Evolutionary conservation across 768 basidiomycete genomes (phyloP).

Genomic region (Pleurotus cornucopiae): DNA sequence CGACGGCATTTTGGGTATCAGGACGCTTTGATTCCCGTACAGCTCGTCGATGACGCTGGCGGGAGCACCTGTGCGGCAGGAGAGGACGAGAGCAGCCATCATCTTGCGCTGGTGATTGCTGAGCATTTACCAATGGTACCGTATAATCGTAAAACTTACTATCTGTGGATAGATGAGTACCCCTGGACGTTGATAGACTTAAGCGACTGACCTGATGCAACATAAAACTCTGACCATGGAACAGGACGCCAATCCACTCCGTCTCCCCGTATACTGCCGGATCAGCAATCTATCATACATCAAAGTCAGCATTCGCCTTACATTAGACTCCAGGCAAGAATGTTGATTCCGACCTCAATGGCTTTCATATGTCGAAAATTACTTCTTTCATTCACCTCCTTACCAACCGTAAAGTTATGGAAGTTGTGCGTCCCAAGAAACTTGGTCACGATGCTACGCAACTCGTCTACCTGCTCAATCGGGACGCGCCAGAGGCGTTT

Average conservation of each 20-base stretch:
- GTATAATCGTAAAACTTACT: slow-evolving; percentile 24
- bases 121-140: too few relatives aligned
- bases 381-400: slow-evolving; percentile 79
- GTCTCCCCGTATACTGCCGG: slow-evolving; percentile 88
- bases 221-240: slow-evolving; percentile 99
- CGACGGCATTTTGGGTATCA: slow-evolving; percentile 94
- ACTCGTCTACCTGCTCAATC: slow-evolving; percentile 44
- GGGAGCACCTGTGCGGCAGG: slow-evolving; percentile 74
- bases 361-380: slow-evolving; percentile 85
- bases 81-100: slow-evolving; percentile 83
- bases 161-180: slow-evolving; percentile 32
- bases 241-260: slow-evolving; percentile 91
- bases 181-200: not conserved
- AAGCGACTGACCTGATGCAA: slow-evolving; percentile 75
- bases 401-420: slow-evolving; percentile 93
- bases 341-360: slow-evolving; percentile 54
- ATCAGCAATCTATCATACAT: slow-evolving; percentile 55
- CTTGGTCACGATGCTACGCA: slow-evolving; percentile 54
- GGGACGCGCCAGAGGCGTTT: slow-evolving; percentile 72
- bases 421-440: slow-evolving; percentile 95
- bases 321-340: not conserved
- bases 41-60: slow-evolving; percentile 75
- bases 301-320: not conserved
- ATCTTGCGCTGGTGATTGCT: slow-evolving; percentile 77
- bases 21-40: slow-evolving; percentile 71